Evolutionary conservation across 139 green algal genomes (phyloP).

Genomic region (Closterium sp.): DNA sequence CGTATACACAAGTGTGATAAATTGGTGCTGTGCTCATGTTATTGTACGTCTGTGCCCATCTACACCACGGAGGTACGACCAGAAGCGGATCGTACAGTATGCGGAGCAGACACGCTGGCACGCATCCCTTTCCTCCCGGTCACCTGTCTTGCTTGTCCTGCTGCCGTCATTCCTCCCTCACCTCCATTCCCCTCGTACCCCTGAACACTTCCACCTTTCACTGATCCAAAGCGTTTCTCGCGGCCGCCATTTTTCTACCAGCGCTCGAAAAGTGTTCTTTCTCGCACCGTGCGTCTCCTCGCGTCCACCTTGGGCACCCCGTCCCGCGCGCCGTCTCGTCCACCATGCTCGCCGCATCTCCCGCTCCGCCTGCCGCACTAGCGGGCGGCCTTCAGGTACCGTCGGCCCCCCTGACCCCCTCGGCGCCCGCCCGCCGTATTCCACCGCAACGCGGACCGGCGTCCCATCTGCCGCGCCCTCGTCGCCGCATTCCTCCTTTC

Average conservation of each 20-base stretch:
- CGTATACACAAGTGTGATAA: too few relatives aligned
- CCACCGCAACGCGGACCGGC: too few relatives aligned
- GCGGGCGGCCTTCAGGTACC: background rate
- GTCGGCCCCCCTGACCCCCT: background rate
- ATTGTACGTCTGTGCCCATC: too few relatives aligned
- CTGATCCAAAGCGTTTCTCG: too few relatives aligned
- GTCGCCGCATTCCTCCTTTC: background rate
- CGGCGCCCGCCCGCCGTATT: background rate
- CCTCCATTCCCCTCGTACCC: background rate
- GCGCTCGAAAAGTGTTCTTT: too few relatives aligned
- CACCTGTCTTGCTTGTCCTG: too few relatives aligned
- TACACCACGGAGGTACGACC: too few relatives aligned
- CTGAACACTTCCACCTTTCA: background rate
- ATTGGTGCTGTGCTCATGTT: too few relatives aligned
- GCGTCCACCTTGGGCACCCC: background rate
- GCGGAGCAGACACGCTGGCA: background rate
- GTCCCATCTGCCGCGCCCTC: background rate
- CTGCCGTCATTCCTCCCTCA: background rate
- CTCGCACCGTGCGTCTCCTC: too few relatives aligned
- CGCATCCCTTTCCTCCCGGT: background rate
- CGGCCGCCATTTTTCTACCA: too few relatives aligned
- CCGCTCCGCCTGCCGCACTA: constrained; percentile 49
- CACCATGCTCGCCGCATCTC: constrained; percentile 69
- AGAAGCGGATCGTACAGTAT: background rate
- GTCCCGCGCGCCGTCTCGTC: constrained; percentile 8